A percentile compares a stretch with the other conserved stretches of the same genome.
These are phyloP conservation scores for Rubia balearica DNA, from an alignment of 305 asterid species.

Conservation along the genomic window DNA sequence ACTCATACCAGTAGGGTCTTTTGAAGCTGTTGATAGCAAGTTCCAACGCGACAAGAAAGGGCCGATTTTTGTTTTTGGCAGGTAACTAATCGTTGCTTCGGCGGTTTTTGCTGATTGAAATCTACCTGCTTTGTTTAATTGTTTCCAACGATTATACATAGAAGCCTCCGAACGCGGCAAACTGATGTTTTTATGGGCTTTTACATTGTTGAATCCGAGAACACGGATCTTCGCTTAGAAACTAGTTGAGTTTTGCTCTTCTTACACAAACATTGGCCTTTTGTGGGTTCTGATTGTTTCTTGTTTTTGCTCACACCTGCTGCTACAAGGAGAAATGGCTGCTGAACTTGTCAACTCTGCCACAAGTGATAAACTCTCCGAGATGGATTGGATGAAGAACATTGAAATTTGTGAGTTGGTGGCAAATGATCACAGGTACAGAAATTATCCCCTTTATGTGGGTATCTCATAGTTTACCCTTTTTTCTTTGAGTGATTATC, in stretches of 20 bases:
- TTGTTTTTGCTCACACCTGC: constrained; percentile 1
- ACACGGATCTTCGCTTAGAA: neutral
- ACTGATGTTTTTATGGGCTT: neutral
- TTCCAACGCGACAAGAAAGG: neutral
- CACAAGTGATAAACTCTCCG: constrained; percentile 78
- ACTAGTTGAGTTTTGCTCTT: neutral
- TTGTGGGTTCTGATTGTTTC: constrained; percentile 3
- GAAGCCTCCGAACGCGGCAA: neutral
- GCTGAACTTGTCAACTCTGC: constrained; percentile 82
- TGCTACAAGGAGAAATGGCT: constrained; percentile 46
- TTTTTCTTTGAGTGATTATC: neutral
- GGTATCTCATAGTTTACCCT: neutral
- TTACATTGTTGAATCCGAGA: neutral
- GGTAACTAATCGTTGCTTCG: neutral
- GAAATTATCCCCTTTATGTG: neutral
- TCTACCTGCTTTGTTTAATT: neutral
- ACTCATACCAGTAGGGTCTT: neutral
- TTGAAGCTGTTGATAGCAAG: neutral
- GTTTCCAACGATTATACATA: neutral
- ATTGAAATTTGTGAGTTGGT: constrained; percentile 86
- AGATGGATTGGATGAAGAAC: constrained; percentile 85
- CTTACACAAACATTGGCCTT: neutral
- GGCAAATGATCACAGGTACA: constrained; percentile 67
- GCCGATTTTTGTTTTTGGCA: neutral
- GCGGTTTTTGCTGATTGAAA: neutral